Percentiles rank a stretch among this genome's conserved stretches.
phyloP scores from a whole-genome alignment of 2,329 filamentous ascomycete species.

The Fusarium verrucosum region DNA sequence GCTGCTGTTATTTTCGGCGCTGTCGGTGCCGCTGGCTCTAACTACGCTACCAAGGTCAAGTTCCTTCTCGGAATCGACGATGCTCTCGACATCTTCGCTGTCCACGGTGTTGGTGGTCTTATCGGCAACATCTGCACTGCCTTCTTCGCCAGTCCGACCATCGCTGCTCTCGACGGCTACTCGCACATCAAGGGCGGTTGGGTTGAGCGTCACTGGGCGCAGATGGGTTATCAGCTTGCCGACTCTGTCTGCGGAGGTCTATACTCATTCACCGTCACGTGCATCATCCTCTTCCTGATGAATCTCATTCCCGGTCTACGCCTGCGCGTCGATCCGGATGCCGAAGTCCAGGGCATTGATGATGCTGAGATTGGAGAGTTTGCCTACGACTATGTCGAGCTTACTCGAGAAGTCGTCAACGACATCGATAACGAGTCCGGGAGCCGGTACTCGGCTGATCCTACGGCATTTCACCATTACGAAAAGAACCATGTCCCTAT shows the following conservation, averaged over 20 bases:
- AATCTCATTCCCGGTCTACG: slow-evolving; percentile 80
- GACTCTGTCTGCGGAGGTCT: slow-evolving; percentile 79
- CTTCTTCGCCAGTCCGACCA: slow-evolving; percentile 86
- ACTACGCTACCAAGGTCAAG: slow-evolving; percentile 92
- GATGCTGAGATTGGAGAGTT: slow-evolving; percentile 93
- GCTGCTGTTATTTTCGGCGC: slow-evolving; percentile 82
- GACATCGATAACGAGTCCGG: slow-evolving; percentile 57
- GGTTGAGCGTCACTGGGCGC: slow-evolving; percentile 84
- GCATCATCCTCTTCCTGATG: slow-evolving; percentile 81
- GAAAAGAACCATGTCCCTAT: slow-evolving; percentile 62
- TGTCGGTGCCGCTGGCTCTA: slow-evolving; percentile 79
- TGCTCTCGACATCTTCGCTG: slow-evolving; percentile 87
- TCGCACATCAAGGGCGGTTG: slow-evolving; percentile 77
- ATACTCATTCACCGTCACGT: slow-evolving; percentile 83
- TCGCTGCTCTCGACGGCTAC: slow-evolving; percentile 80
- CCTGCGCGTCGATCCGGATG: slow-evolving; percentile 78
- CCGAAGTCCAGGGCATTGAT: slow-evolving; percentile 85
- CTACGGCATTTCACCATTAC: slow-evolving; percentile 53
- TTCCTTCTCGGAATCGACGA: slow-evolving; percentile 84
- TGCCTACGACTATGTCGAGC: slow-evolving; percentile 93
- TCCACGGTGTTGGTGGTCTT: slow-evolving; percentile 80
- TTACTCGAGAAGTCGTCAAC: slow-evolving; percentile 68
- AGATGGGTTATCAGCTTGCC: slow-evolving; percentile 84
- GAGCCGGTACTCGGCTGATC: slow-evolving; percentile 56
- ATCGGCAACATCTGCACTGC: slow-evolving; percentile 82